Evolutionary conservation across 2,329 filamentous ascomycete species (phyloP), one percentile per base, ranked within the genome.

Genomic region (Colletotrichum eremochloae): DNA sequence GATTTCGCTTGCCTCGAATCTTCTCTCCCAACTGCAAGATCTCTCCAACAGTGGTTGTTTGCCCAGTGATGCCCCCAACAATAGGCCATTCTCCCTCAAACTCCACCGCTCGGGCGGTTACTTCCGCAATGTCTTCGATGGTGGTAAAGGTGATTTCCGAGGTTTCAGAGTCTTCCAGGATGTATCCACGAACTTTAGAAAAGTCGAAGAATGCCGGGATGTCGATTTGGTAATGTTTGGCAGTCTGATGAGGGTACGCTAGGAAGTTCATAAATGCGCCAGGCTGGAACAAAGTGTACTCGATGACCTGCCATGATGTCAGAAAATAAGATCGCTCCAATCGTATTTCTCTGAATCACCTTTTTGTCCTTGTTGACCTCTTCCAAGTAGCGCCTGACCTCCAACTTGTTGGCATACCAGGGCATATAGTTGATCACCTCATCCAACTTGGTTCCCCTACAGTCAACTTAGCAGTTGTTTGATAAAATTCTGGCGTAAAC

Each of bases 251-350:
- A 0, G 86, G 85, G 65, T 81, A 79, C 20, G 82, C 84, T 15
- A 88, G 80, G 79, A 88, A 88, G 75, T 88, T 81, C 46, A 85
- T 74, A 76, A 87, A 86, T 24, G 84, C 72, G 5, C 84, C 85
- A 1, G 85, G 83, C 66, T 87, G 85, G 78, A 88, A 88, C 2
- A 86, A 79, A 36, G 78, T 83, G 76, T 87, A 88, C 63, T 88
- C 84, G 6, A 87, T 79, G 20, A 85, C 79, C 82, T 84, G 58
- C 5, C 11, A 1, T 18, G 1, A 3, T 38, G 3, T 36, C 12
- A 63, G n/a, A 40, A 55, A 50, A 4, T 5, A 53, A 11, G n/a
- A 36, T 9, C 12, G 6, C 8, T 2, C 12, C 24, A 24, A 24
- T 24, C 12, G 55, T 40, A 29, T 11, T 36, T 9, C 3, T 40